Conservation (phyloP, 2,329 filamentous ascomycete species). For the Hyphodiscus sp. region DNA sequence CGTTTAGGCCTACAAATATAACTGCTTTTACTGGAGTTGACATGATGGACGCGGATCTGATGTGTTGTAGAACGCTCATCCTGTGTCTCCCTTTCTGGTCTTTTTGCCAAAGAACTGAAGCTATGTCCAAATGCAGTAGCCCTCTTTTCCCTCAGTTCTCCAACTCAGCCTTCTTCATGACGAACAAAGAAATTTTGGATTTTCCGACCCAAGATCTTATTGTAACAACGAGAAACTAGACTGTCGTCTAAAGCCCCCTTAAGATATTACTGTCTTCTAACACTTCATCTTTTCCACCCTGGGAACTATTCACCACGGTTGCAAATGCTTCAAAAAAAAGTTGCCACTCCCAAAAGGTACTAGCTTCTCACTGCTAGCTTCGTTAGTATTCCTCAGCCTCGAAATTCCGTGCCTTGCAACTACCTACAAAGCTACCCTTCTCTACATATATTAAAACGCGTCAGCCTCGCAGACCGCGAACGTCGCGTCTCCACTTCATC, state of each 20-base stretch:
- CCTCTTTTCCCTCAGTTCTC: neutral
- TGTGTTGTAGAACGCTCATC: no score
- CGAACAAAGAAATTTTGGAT: neutral
- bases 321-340: no score
- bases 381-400: neutral
- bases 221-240: neutral
- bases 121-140: neutral
- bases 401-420: neutral
- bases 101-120: no score
- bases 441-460: conserved; percentile 2
- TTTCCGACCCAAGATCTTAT: neutral
- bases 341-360: neutral
- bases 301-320: no score
- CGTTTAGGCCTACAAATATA: no score
- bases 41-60: no score
- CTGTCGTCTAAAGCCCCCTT: no score
- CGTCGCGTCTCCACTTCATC: conserved; percentile 1
- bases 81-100: no score
- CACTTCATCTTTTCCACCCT: no score
- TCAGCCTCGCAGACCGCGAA: conserved; percentile 19
- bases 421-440: conserved; percentile 8
- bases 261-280: no score
- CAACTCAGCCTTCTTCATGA: neutral
- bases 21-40: no score
- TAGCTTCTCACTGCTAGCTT: neutral